Conservation (phyloP, 2,329 filamentous ascomycete species). For the Penicillium sp. region DNA sequence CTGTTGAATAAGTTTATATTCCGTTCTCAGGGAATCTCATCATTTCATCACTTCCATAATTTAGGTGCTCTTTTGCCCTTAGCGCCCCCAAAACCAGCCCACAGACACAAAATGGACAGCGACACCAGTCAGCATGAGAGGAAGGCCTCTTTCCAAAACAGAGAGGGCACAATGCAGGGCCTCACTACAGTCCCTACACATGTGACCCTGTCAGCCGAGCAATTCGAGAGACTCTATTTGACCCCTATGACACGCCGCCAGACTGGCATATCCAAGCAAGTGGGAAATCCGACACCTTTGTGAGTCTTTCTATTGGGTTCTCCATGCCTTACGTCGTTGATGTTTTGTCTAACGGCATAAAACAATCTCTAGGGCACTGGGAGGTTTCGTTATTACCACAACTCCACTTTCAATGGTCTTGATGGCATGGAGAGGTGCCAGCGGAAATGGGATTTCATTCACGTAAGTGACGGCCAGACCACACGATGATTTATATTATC, state of each 20-base stretch:
- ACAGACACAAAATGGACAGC: conserved; percentile 6
- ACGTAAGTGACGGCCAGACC: conserved; percentile 11
- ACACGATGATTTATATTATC: neutral
- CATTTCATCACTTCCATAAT: neutral
- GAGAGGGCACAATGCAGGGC: conserved; percentile 1
- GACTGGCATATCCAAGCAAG: conserved; percentile 25
- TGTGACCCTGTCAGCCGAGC: conserved; percentile 30
- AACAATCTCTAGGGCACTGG: conserved; percentile 14
- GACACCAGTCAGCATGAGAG: conserved; percentile 5
- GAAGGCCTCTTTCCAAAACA: conserved; percentile 5
- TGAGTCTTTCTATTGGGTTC: conserved; percentile 8
- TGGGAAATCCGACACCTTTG: conserved; percentile 35
- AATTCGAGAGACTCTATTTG: conserved; percentile 34
- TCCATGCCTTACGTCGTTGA: neutral
- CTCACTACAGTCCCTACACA: conserved; percentile 18
- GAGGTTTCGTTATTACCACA: conserved; percentile 26
- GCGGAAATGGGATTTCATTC: conserved; percentile 24
- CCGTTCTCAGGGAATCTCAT: neutral
- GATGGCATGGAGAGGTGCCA: conserved; percentile 27
- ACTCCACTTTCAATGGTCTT: conserved; percentile 23
- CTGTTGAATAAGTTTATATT: neutral
- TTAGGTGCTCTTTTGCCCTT: neutral
- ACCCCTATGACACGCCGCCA: conserved; percentile 32
- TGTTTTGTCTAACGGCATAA: neutral
- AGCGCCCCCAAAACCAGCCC: neutral